These are phyloP conservation scores for Pseudocercospora vitis DNA, from an alignment of 2,329 filamentous ascomycete species.

Conservation along the genomic window DNA sequence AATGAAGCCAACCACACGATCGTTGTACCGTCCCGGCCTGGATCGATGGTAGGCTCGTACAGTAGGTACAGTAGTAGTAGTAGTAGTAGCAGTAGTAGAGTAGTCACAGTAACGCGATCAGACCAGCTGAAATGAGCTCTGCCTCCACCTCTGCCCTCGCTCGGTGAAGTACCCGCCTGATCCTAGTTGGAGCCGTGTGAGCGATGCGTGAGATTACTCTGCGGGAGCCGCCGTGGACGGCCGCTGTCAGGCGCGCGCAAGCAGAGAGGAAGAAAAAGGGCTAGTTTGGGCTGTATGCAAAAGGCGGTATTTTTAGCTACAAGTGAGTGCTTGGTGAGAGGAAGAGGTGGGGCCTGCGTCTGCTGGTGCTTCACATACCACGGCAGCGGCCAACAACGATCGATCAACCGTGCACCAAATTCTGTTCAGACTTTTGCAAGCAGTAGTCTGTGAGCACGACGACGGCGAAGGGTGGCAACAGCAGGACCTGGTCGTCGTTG, in stretches of 20 bases:
- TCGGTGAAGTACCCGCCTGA: neutral
- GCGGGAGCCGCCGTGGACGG: conserved; percentile 13
- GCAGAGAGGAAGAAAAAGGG: neutral
- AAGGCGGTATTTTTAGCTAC: neutral
- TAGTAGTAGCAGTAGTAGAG: too few species aligned
- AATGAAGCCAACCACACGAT: neutral
- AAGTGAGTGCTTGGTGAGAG: neutral
- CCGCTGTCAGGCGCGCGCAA: conserved; percentile 5
- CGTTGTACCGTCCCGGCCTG: too few species aligned
- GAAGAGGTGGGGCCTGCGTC: neutral
- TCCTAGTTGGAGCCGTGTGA: conserved; percentile 1
- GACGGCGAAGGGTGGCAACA: too few species aligned
- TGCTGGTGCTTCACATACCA: neutral
- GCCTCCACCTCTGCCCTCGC: neutral
- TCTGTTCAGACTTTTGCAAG: too few species aligned
- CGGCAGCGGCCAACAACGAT: neutral
- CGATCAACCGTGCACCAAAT: too few species aligned
- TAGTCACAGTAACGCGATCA: too few species aligned
- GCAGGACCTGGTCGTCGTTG: neutral
- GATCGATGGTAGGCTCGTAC: neutral
- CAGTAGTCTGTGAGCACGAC: too few species aligned
- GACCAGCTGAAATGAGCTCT: conserved; percentile 15
- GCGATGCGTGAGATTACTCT: conserved; percentile 11
- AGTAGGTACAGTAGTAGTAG: neutral
- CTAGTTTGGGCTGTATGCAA: neutral